Base-by-base conservation (phyloP, 164 flowering plant genomes). In the Santalum album region DNA sequence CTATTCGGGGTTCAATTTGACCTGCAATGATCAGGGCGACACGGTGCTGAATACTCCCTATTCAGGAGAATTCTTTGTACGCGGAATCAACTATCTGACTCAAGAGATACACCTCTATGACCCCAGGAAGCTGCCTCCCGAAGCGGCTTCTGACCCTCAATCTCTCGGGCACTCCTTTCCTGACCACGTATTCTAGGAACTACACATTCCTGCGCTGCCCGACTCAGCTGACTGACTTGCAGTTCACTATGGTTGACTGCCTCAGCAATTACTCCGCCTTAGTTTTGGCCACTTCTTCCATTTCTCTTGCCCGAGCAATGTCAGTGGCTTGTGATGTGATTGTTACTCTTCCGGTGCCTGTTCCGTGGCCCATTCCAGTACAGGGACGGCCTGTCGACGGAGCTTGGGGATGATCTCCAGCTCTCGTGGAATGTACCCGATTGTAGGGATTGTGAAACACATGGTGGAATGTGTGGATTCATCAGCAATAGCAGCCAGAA, bases 161-260 rank as follows among this genome's bases (percentile, higher is more conserved):
- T 63, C 74, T 79, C 12, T 70, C 82, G 0, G 65, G 59, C 23
- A 60, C 83, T 12, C 87, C 86, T 15, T 83, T 86, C 48, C 6
- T 5, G 14, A 63, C 59, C 18, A 6, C 19, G 25, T 54, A 35
- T 19, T 38, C 35, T 40, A 64, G 51, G 16, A 59, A 69, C 63
- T 77, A 60, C 72, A 69, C 72, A 5, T 81, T 83, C 61, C 48
- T 76, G 0, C 70, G 65, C 50, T 86, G 95, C 50, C 78, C 83
- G 18, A 0, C 59, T 22, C 52, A 61, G 12, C 7, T 51, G 12
- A 49, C 61, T 7, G 35, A 16, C 39, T 54, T 68, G 0, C 36
- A 47, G 1, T 59, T 55, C 25, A 27, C 55, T 6, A 2, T 49
- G 49, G 59, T 82, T 16, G 64, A 23, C 24, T 84, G 87, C 53